Evolutionary conservation across 768 basidiomycete species (phyloP).

Genomic region (Lentinula raphanica): DNA sequence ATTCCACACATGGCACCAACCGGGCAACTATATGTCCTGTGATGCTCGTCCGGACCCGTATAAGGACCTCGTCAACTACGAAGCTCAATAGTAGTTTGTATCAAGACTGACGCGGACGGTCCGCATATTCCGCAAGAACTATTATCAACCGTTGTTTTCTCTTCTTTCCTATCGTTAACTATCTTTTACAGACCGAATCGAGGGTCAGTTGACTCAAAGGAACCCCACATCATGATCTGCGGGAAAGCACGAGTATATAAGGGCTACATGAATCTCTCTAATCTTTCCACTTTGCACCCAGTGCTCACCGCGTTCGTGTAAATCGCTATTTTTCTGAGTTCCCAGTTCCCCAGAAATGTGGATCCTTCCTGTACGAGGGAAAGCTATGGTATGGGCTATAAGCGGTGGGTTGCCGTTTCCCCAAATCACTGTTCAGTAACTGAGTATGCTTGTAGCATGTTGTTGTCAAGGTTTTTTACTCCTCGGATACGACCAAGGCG

Average conservation of each 20-base stretch:
- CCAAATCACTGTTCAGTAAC: neutral
- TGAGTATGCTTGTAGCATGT: conserved; percentile 22
- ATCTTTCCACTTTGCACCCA: neutral
- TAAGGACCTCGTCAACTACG: too few species aligned
- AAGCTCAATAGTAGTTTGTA: neutral
- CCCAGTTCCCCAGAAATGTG: conserved; percentile 21
- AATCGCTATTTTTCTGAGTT: neutral
- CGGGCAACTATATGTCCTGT: too few species aligned
- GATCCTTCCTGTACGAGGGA: conserved; percentile 30
- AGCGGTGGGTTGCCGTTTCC: conserved; percentile 21
- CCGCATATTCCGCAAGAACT: neutral
- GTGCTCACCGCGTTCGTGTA: neutral
- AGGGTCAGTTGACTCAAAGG: neutral
- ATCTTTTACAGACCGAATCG: neutral
- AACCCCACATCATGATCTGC: neutral
- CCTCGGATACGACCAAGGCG: conserved; percentile 29
- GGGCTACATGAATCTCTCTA: neutral
- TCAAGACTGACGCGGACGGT: neutral
- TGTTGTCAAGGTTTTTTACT: conserved; percentile 37
- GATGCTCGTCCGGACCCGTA: too few species aligned
- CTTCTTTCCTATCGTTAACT: neutral
- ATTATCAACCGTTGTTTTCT: neutral
- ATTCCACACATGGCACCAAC: too few species aligned
- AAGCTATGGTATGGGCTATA: conserved; percentile 34
- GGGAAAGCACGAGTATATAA: too few species aligned